Percentiles rank a stretch among this genome's conserved stretches.
Evolutionary conservation across 2,329 filamentous ascomycete species (phyloP).

Genomic region (Hymenoscyphus infarciens): DNA sequence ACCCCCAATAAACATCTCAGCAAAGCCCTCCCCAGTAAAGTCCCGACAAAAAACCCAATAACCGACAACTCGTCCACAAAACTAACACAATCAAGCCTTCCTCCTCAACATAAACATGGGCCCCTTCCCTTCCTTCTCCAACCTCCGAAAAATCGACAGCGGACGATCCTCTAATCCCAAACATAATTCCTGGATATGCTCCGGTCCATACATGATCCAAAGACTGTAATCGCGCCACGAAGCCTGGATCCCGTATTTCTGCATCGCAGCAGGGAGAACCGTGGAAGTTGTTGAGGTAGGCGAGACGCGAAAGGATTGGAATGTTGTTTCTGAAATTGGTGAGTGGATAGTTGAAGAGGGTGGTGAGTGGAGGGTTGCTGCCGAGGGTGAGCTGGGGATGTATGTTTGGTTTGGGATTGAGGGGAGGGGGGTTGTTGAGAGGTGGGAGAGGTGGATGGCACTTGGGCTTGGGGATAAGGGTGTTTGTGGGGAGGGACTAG

Average conservation of each 20-base stretch:
- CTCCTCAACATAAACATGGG: constrained; percentile 93
- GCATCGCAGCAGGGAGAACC: constrained; percentile 85
- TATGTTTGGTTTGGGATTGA: neutral
- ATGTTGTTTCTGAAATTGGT: neutral
- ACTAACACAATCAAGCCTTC: constrained; percentile 1
- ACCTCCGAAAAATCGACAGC: constrained; percentile 87
- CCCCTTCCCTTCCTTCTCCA: constrained; percentile 91
- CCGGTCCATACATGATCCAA: constrained; percentile 96
- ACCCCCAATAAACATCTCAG: neutral
- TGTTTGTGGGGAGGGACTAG: neutral
- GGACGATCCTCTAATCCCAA: constrained; percentile 87
- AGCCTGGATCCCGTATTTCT: constrained; percentile 95
- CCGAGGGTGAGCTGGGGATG: no score
- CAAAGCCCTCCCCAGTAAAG: no score
- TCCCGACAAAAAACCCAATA: no score
- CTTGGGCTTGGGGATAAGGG: neutral
- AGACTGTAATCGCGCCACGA: constrained; percentile 93
- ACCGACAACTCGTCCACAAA: neutral
- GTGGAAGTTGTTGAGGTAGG: constrained; percentile 96
- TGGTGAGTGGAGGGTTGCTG: neutral
- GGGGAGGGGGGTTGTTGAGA: neutral
- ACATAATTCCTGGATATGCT: constrained; percentile 68
- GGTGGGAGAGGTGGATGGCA: neutral
- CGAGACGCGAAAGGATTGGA: constrained; percentile 77
- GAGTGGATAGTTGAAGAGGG: neutral